A percentile compares a stretch with the other conserved stretches of the same genome.
These are phyloP conservation scores for Tetracentron sinense DNA, from an alignment of 164 flowering plant genomes.

Conservation along the genomic window DNA sequence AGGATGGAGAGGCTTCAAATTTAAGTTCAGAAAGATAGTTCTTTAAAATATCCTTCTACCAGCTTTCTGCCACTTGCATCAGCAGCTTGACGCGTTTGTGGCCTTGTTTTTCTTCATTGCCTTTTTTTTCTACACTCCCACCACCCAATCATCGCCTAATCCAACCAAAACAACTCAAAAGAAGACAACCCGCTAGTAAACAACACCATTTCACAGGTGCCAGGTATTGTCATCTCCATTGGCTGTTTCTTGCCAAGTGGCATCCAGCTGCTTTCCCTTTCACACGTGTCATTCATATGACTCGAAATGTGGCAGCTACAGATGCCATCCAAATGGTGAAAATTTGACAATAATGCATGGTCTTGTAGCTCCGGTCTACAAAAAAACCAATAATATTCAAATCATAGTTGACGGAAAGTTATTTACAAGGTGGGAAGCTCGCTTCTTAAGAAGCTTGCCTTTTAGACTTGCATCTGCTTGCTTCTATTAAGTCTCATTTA, in stretches of 20 bases:
- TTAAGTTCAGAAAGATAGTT: background rate
- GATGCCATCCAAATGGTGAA: no score
- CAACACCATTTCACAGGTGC: background rate
- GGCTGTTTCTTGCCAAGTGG: constrained; percentile 1
- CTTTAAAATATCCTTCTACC: background rate
- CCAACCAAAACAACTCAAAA: constrained; percentile 8
- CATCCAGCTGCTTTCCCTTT: no score
- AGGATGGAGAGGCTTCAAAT: background rate
- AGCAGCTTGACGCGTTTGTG: background rate
- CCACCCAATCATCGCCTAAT: constrained; percentile 4
- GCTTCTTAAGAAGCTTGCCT: no score
- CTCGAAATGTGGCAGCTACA: background rate
- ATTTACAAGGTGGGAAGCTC: no score
- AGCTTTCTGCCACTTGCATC: constrained; percentile 13
- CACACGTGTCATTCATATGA: no score
- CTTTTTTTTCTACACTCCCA: background rate
- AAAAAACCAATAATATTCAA: no score
- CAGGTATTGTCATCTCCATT: background rate
- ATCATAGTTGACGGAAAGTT: no score
- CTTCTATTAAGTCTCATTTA: no score
- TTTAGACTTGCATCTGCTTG: no score
- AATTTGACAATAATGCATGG: no score
- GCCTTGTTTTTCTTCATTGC: background rate
- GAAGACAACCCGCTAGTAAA: background rate
- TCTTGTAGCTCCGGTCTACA: no score